Evolutionary conservation across 148 eudicot species (phyloP).

Genomic region (Vaccinium darrowii): DNA sequence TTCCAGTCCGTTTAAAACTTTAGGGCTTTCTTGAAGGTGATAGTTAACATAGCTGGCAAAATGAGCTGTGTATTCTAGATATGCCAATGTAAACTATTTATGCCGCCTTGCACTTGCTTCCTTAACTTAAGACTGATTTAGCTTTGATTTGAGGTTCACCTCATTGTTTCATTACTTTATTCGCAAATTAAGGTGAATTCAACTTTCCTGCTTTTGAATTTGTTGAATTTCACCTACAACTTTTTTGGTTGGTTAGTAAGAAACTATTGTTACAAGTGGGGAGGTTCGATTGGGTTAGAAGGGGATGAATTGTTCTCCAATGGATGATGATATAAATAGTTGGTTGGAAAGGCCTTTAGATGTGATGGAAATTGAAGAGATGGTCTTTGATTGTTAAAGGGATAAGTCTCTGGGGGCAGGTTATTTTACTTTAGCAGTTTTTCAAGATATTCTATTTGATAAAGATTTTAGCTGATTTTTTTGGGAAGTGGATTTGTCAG

Average conservation of each 20-base stretch:
- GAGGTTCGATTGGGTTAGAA: neutral
- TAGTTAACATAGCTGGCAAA: neutral
- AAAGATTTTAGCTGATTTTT: neutral
- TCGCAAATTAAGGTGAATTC: neutral
- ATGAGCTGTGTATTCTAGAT: neutral
- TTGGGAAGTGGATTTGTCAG: neutral
- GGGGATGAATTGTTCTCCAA: neutral
- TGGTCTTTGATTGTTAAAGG: neutral
- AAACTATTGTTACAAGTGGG: neutral
- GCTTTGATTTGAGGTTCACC: neutral
- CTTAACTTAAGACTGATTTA: no score
- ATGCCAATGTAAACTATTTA: no score
- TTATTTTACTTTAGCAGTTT: neutral
- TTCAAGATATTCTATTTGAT: neutral
- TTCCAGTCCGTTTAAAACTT: neutral
- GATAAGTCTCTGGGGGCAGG: neutral
- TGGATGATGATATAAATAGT: neutral
- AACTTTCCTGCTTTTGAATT: neutral
- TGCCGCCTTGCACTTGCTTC: no score
- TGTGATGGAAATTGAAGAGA: neutral
- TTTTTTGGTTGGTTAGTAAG: neutral
- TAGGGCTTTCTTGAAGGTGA: neutral
- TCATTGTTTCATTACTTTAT: neutral
- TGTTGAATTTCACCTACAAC: neutral
- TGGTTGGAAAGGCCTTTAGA: conserved; percentile 1